A percentile compares a stretch with the other conserved stretches of the same genome.
phyloP scores from a whole-genome alignment of 371 early-diverging fungal species.

The Saksenaea oblongispora region DNA sequence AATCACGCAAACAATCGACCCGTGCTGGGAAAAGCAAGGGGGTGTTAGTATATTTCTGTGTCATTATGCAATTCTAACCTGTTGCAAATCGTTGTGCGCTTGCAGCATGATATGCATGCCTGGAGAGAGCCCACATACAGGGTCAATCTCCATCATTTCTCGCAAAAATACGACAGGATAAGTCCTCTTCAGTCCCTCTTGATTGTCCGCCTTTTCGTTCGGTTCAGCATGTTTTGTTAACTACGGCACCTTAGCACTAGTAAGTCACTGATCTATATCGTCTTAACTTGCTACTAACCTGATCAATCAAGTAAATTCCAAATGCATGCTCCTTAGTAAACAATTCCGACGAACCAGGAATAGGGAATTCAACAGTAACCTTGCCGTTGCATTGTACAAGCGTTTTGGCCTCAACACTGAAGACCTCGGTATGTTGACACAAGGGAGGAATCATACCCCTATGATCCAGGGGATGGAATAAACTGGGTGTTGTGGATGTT shows the following conservation, averaged over 20 bases:
- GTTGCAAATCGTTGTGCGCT: slow-evolving; percentile 12
- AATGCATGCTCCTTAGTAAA: slow-evolving; percentile 30
- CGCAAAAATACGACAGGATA: slow-evolving; percentile 23
- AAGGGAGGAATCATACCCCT: slow-evolving; percentile 8
- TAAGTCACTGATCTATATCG: neutral
- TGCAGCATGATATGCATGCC: slow-evolving; percentile 16
- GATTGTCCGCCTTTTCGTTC: neutral
- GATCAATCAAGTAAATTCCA: slow-evolving; percentile 48
- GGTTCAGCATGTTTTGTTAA: neutral
- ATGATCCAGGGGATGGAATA: neutral
- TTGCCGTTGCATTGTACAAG: slow-evolving; percentile 26
- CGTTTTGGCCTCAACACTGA: slow-evolving; percentile 10
- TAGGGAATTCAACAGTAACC: slow-evolving; percentile 19
- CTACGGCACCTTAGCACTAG: neutral
- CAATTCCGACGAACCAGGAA: slow-evolving; percentile 16
- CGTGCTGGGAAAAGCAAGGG: neutral
- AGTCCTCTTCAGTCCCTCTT: neutral
- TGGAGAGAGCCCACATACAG: slow-evolving; percentile 20
- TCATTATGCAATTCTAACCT: slow-evolving; percentile 6
- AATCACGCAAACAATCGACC: neutral
- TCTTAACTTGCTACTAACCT: slow-evolving; percentile 17
- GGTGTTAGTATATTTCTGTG: neutral
- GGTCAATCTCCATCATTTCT: slow-evolving; percentile 27
- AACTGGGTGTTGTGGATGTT: slow-evolving; percentile 3
- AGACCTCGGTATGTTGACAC: slow-evolving; percentile 11